A percentile compares a stretch with the other conserved stretches of the same genome.
phyloP scores from a whole-genome alignment of 73 alveolate genomes.

The Tetrahymena thermophila region DNA sequence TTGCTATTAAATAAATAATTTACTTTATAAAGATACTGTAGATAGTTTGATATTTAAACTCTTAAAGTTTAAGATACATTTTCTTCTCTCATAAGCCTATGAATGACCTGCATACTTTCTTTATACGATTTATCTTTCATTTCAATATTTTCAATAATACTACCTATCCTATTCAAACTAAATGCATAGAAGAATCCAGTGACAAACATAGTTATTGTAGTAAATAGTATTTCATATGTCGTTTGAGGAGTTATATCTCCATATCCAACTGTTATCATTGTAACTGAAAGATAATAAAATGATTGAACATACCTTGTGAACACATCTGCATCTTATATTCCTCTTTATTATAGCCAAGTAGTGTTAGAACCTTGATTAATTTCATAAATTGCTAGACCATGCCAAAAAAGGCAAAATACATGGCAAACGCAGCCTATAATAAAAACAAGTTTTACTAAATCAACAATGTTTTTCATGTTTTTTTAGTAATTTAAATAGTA shows the following conservation, averaged over 20 bases:
- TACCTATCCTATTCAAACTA: constrained; percentile 24
- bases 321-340: not conserved
- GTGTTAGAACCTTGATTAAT: not conserved
- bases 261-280: constrained; percentile 83
- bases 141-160: constrained; percentile 15
- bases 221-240: constrained; percentile 53
- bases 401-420: not conserved
- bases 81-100: not conserved
- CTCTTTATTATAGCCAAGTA: not conserved
- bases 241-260: constrained; percentile 78
- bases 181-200: constrained; percentile 29
- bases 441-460: not conserved
- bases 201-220: constrained; percentile 68
- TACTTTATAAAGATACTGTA: not conserved
- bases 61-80: not conserved
- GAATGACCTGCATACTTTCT: not conserved
- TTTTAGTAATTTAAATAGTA: not conserved
- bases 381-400: not conserved
- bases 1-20: not conserved
- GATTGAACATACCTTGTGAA: constrained; percentile 10
- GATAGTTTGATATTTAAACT: not conserved
- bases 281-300: constrained; percentile 72
- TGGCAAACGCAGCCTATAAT: not conserved
- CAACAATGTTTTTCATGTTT: not conserved
- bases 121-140: not conserved